Evolutionary conservation across 139 green algal genomes (phyloP).

Genomic region (Micractinium conductrix): DNA sequence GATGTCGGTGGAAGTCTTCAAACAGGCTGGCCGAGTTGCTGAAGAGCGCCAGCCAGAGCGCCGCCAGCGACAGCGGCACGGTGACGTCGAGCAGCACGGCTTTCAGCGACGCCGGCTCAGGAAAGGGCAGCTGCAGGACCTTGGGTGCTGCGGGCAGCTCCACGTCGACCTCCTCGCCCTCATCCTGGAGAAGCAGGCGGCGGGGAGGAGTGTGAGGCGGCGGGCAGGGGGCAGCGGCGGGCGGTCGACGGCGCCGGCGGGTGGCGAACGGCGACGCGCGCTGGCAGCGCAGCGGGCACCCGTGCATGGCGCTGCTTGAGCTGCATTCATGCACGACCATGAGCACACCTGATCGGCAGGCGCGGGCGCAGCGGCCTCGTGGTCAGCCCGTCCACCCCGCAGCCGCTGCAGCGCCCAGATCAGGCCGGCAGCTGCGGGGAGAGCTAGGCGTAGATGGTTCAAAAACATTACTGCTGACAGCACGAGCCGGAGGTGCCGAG

Average conservation of each 20-base stretch:
- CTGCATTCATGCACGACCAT: background rate
- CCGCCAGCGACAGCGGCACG: constrained; percentile 6
- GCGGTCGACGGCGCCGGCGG: too few species aligned
- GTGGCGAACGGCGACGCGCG: too few species aligned
- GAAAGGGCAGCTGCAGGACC: background rate
- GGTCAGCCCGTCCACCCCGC: background rate
- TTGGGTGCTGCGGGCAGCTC: constrained; percentile 4
- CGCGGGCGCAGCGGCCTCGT: background rate
- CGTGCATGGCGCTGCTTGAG: background rate
- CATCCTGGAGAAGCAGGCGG: background rate
- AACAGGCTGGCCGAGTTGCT: background rate
- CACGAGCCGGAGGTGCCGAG: too few species aligned
- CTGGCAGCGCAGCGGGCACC: too few species aligned
- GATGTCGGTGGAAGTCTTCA: constrained; percentile 28
- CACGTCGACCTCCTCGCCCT: constrained; percentile 16
- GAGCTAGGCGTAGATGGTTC: background rate
- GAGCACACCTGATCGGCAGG: background rate
- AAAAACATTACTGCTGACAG: background rate
- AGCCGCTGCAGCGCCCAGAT: background rate
- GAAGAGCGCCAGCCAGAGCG: constrained; percentile 38
- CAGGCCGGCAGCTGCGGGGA: background rate
- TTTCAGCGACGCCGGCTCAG: constrained; percentile 20
- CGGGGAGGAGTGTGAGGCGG: background rate
- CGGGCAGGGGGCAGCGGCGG: background rate
- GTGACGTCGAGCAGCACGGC: constrained; percentile 27